phyloP scores from a whole-genome alignment of 257 asterid genomes.

The Coffea canephora region DNA sequence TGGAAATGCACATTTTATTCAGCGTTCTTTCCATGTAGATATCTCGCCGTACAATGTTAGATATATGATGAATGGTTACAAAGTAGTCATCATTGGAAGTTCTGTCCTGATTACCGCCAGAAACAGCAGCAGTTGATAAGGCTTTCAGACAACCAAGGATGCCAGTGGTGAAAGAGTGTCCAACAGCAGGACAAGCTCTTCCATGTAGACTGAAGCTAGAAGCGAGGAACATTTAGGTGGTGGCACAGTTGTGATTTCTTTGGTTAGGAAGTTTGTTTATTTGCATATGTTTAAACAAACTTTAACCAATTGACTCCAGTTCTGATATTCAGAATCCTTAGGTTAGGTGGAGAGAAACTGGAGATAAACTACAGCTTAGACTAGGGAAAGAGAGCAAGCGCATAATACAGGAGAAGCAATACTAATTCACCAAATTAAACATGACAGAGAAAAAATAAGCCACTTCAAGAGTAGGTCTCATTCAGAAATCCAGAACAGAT shows the following conservation, averaged over 20 bases:
- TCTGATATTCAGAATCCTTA: neutral
- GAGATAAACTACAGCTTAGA: neutral
- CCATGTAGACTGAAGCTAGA: conserved; percentile 27
- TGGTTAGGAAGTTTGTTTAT: neutral
- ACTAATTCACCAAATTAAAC: neutral
- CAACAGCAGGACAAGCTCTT: conserved; percentile 18
- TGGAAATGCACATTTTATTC: conserved; percentile 73
- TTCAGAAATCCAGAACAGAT: neutral
- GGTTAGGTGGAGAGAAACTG: neutral
- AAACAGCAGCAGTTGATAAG: conserved; percentile 22
- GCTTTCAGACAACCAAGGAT: conserved; percentile 27
- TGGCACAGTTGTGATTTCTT: neutral
- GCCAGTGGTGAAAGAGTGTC: conserved; percentile 14
- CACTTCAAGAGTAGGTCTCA: neutral
- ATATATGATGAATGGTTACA: conserved; percentile 86
- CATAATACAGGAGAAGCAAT: neutral
- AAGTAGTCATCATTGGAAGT: conserved; percentile 76
- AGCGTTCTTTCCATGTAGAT: conserved; percentile 90
- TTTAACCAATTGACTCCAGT: neutral
- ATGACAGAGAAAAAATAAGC: neutral
- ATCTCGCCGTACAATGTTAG: conserved; percentile 90
- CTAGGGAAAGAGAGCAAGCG: neutral
- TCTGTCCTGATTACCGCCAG: conserved; percentile 31
- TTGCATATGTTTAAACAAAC: neutral
- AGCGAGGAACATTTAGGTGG: conserved; percentile 16